Base-by-base conservation (phyloP, 139 green algal genomes). In the Diplosphaera chodatii region DNA sequence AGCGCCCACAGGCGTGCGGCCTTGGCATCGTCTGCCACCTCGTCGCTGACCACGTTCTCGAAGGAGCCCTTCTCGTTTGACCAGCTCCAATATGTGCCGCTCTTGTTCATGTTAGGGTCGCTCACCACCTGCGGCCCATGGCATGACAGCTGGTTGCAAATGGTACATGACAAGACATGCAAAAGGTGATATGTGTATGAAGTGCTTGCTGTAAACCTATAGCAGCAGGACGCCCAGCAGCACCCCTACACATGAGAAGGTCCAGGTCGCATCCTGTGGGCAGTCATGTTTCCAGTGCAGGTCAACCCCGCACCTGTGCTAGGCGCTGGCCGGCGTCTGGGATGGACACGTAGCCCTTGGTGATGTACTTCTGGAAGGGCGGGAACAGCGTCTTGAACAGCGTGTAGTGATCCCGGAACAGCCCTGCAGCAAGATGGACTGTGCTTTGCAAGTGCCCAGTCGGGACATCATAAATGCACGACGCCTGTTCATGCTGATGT, bases 331-430 rank as follows among this genome's bases (percentile, higher is more conserved):
- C 93, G 21, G 93, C 93, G 69, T 97, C 91, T 67, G 92, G 87
- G 83, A 96, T 84, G 8, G 74, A 89, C 31, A 98, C 91, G 69
- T 87, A 90, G 1, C 90, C 91, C 86, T 96, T 95, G 64, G 93
- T 98, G 56, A 98, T 78, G 73, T 96, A 94, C 88, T 98, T 97
- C 77, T 97, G 91, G 86, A 98, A 94, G 78, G 69, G 32, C 10
- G 93, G 93, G 87, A 98, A 98, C 30, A 97, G 80, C 16, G 74
- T 93, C 37, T 75, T 77, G 91, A 97, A 97, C 0, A 92, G 74
- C 21, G 41, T 30, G 64, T 78, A 75, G 80, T 98, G 90, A 74
- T 93, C 85, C 68, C 93, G 87, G 90, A 98, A 98, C 55, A 98
- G 89, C 8, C 84, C n/a, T n/a, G n/a, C n/a, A n/a, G n/a, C n/a